Evolutionary conservation across 352 stramenopile species (phyloP), one percentile per base, ranked within the genome.

Genomic region (Pythium phragmiticola): DNA sequence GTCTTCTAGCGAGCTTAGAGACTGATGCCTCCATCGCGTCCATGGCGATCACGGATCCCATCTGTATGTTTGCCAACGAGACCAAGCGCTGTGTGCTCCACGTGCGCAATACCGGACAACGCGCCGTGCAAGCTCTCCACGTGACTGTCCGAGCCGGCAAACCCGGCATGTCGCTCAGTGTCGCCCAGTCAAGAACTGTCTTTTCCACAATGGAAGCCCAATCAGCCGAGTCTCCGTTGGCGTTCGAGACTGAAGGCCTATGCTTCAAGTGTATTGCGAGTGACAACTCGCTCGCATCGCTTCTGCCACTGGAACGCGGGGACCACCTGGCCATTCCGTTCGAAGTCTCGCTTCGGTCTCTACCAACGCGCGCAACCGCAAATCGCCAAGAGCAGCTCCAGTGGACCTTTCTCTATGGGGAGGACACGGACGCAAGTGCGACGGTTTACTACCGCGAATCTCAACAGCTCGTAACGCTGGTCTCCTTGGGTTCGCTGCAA

Each of bases 41-140:
- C 2, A 36, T 43, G 2, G 19, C 49, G 7, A 54, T 46, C 41
- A 47, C 55, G n/a, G 45, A 73, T 36, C 74, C 70, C 9, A 72
- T 90, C 14, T 76, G 74, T 19, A 89, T 92, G 80, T 90, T 88
- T 66, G 63, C 70, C 26, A 87, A 74, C 34, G 84, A 92, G 61
- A 85, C 65, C 14, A 90, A 87, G 45, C 74, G 65, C 21, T 90
- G 68, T 49, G 68, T 78, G 55, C 49, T 92, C 37, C 66, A 78
- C 42, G 62, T 90, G 7, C 77, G 72, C 45, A 89, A 84, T 60
- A 72, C 61, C 17, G 77, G 81, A 4, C 78, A 77, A 28, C 65
- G 60, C 6, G 47, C 53, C 19, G 87, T 90, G 33, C 37, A 76
- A 39, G 34, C 74, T 61, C 41, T 87, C 70, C 60, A 69, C 36